A percentile compares a stretch with the other conserved stretches of the same genome.
phyloP scores from a whole-genome alignment of 208 protist species.

The Tritrichomonas foetus region DNA sequence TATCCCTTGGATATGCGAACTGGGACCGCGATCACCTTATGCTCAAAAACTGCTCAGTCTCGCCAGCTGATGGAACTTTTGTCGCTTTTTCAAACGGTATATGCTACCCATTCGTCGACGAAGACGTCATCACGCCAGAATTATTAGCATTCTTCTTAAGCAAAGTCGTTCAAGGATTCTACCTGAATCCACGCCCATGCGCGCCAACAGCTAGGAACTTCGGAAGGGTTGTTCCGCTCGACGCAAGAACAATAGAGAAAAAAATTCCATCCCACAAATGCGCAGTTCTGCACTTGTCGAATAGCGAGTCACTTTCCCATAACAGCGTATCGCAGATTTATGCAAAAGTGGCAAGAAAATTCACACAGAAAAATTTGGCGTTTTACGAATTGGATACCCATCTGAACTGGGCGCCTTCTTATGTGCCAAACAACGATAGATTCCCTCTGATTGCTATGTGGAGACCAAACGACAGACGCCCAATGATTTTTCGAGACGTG shows the following conservation, averaged over 20 bases:
- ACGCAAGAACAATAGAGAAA: no score
- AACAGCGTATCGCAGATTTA: no score
- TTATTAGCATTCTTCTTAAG: background rate
- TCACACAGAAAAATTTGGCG: no score
- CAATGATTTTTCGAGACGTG: background rate
- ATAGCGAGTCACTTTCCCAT: no score
- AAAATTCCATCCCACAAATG: no score
- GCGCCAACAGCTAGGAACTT: no score
- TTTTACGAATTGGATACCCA: no score
- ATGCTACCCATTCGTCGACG: background rate
- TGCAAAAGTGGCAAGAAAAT: no score
- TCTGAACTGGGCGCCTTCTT: background rate
- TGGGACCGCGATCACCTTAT: background rate
- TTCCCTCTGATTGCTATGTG: slow-evolving; percentile 9
- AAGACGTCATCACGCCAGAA: background rate
- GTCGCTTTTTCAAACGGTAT: background rate
- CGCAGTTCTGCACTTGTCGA: no score
- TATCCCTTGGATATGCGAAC: background rate
- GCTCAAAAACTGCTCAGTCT: background rate
- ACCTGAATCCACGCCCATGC: no score
- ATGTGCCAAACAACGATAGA: background rate
- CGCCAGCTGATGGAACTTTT: background rate
- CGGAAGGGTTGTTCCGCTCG: no score
- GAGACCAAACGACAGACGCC: background rate
- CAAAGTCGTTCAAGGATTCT: background rate